Percentiles rank a stretch among this genome's conserved stretches.
Evolutionary conservation across 2,329 filamentous ascomycete genomes (phyloP).

Genomic region (Cryoendolithus antarcticus): DNA sequence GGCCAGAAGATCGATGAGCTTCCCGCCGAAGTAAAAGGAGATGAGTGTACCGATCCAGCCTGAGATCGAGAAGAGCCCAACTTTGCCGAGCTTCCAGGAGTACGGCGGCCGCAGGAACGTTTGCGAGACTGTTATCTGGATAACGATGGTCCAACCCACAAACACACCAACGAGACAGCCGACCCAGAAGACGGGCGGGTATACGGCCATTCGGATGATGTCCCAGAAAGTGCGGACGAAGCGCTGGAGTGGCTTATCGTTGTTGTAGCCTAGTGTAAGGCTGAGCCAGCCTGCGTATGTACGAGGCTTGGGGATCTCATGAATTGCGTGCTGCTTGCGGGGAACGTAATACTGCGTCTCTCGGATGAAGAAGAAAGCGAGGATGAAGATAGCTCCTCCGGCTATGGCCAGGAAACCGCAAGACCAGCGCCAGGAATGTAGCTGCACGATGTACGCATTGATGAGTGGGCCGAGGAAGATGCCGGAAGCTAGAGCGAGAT

Average conservation of each 20-base stretch:
- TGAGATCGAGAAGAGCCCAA: constrained; percentile 14
- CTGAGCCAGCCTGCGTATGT: constrained; percentile 9
- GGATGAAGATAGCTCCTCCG: constrained; percentile 11
- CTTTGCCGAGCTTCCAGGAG: constrained; percentile 9
- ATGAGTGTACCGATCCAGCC: constrained; percentile 14
- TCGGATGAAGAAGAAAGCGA: constrained; percentile 14
- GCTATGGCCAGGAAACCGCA: constrained; percentile 11
- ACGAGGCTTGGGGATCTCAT: constrained; percentile 1
- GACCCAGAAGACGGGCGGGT: constrained; percentile 14
- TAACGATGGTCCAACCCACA: constrained; percentile 18
- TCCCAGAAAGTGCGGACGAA: constrained; percentile 12
- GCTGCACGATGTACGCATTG: constrained; percentile 17
- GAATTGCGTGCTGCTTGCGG: constrained; percentile 2
- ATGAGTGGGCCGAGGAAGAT: constrained; percentile 28
- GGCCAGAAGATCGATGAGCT: constrained; percentile 19
- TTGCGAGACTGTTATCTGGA: constrained; percentile 14
- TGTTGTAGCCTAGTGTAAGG: constrained; percentile 9
- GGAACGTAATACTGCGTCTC: constrained; percentile 15
- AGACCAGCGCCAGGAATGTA: constrained; percentile 13
- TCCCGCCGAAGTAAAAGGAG: constrained; percentile 16
- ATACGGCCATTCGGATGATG: constrained; percentile 13
- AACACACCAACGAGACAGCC: constrained; percentile 14
- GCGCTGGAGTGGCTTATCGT: constrained; percentile 5
- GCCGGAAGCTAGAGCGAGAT: constrained; percentile 24
- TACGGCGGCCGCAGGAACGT: constrained; percentile 12